Evolutionary conservation across 768 basidiomycete species (phyloP), one percentile per base, ranked within the genome.

Genomic region (Udeniomyces megalosporus): DNA sequence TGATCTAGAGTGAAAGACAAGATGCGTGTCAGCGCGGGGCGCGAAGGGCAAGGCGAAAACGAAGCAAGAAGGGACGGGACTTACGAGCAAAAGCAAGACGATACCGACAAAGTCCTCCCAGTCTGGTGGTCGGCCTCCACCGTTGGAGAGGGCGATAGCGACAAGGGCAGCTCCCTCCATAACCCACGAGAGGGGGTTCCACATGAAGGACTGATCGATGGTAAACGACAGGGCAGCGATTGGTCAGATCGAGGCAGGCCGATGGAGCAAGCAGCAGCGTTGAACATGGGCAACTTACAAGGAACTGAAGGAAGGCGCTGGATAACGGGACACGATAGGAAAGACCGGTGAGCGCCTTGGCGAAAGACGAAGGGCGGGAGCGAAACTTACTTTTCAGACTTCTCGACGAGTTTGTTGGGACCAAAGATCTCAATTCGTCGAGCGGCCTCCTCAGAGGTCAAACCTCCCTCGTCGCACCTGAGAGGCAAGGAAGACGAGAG

Each of bases 171-270:
- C 91, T 66, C 85, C 90, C 75, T 97, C 93, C 93, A 97, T 97
- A 75, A 97, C 93, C 93, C 93, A 97, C 35, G 93, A 97, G 14
- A 97, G 79, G 48, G 93, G 93, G 77, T 97, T 97, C 93, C 93
- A 97, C 93, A 96, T 97, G 81, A 97, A 97, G 73, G 84, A 83
- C 68, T 90, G 75, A 92, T 90, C 86, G 88, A 51, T 22, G 29
- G 29, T 2, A 32, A 62, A 22, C 48, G 34, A 29, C 17, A 17
- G 17, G 38, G 17, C n/a, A n/a, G n/a, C n/a, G n/a, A n/a, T n/a
- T n/a, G n/a, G n/a, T n/a, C 5, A 31, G 31, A 29, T 50, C 35
- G 44, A 50, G 22, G 15, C 42, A 56, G 24, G 26, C 34, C 24
- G 51, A 5, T 48, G 53, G 44, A 62, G 26, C 44, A n/a, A 7